Percentiles rank a stretch among this genome's conserved stretches.
phyloP scores from a whole-genome alignment of 495 filamentous ascomycete species.

The Tuber calosporum region DNA sequence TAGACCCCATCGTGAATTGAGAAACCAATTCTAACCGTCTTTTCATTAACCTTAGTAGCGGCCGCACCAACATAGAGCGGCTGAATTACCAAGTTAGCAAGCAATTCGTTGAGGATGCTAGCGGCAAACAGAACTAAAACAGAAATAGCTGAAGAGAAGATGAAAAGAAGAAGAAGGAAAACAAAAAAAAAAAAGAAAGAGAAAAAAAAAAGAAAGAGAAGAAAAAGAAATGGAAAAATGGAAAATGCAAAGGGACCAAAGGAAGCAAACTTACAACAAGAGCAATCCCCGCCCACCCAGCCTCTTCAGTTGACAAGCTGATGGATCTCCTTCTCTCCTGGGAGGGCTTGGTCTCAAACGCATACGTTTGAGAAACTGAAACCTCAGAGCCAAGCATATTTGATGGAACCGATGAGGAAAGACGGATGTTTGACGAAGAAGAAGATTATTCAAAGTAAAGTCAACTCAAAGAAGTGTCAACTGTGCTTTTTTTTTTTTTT shows the following conservation, averaged over 20 bases:
- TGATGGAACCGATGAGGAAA: not conserved
- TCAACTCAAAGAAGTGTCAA: not conserved
- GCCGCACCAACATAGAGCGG: constrained; percentile 61
- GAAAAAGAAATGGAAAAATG: not conserved
- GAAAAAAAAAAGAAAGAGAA: not conserved
- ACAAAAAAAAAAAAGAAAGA: too few species aligned
- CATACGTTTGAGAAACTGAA: not conserved
- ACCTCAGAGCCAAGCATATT: not conserved
- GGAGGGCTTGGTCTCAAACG: not conserved
- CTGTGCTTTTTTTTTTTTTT: too few species aligned
- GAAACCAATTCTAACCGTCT: constrained; percentile 54
- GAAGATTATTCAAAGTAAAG: not conserved
- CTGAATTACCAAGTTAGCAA: constrained; percentile 42
- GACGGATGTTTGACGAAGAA: not conserved
- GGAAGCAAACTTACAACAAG: constrained; percentile 18
- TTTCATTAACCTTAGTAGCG: constrained; percentile 48
- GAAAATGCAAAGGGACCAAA: not conserved
- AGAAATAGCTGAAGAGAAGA: not conserved
- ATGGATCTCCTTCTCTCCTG: constrained; percentile 28
- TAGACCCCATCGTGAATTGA: constrained; percentile 74
- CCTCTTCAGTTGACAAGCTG: constrained; percentile 4
- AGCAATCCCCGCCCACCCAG: constrained; percentile 36
- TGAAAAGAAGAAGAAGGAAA: not conserved
- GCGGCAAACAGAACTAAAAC: not conserved
- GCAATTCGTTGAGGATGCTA: not conserved